Evolutionary conservation across 345 rosid species (phyloP), one percentile per base, ranked within the genome.

Genomic region (Orychophragmus violaceus): DNA sequence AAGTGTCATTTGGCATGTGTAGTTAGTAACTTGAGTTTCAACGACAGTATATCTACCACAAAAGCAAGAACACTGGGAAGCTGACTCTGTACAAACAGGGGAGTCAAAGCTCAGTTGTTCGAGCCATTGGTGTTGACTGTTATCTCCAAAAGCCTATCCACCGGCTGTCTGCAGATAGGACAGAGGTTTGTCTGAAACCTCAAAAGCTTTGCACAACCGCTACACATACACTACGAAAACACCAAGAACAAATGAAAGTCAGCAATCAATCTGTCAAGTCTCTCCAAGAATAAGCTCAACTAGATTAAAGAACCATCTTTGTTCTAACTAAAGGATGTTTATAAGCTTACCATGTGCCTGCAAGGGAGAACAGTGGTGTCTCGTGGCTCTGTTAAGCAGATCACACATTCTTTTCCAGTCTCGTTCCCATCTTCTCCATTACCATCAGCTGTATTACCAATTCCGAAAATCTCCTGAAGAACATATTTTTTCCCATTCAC

Each of bases 91-190:
- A 55, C 58, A 71, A 45, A 62, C 41, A 17, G 39, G 21, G 18
- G 37, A 53, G 6, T 16, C 30, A 63, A 45, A 27, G 59, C 8
- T 57, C 70, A 72, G 36, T 21, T 11, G 28, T 21, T 72, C 1
- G 27, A 12, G 32, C 2, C 57, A 44, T 54, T 77, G 42, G 77
- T 71, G 72, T 77, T 85, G 64, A 89, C 86, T 60, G 79, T 89
- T 44, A 92, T 87, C 84, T 89, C 89, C 76, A 89, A 70, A 63
- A 92, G 88, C 83, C 85, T 79, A 69, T 92, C 89, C 37, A 89
- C 88, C 1, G 93, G 93, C 68, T 92, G 95, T 70, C 96, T 74
- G 76, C 96, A 89, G 52, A 92, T 87, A 2, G 98, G 98, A 77
- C 98, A 92, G 8, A 87, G 81, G 25, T 81, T 84, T 5, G 93